Evolutionary conservation across 2,329 filamentous ascomycete species (phyloP), one percentile per base, ranked within the genome.

Genomic region (Colletotrichum tropicale): DNA sequence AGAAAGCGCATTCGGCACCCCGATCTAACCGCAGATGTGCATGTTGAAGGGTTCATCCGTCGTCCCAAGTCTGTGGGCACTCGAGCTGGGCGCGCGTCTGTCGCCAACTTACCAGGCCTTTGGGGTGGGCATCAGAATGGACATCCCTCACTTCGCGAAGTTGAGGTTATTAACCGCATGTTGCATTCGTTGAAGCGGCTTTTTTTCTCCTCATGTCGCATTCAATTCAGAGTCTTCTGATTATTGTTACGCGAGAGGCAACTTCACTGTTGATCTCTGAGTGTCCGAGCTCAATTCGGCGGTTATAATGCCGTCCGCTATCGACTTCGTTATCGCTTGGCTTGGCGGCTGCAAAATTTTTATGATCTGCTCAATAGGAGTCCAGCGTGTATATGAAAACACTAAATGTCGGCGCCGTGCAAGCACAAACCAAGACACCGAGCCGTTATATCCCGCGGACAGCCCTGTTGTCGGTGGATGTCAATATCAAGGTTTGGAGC

Each of bases 31-130:
- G 52, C 60, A 48, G 8, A 24, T 56, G 48, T 64, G 65, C 34
- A 38, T 21, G 16, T 62, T 62, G 28, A n/a, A 32, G n/a, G n/a
- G 38, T 24, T 65, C n/a, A 62, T 15, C 26, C 38, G 26, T 72
- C 58, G 28, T 76, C 70, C 64, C 38, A 69, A 60, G 56, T 68
- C 16, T 16, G 34, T 65, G 70, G 58, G 43, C 43, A 52, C 43
- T 48, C 18, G 43, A 24, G 43, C 43, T 21, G 43, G 43, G 43
- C 68, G 61, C 74, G 74, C 74, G 74, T 68, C 64, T 75, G 43
- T 73, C 73, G 73, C 70, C 64, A 65, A 75, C 43, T 61, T 72
- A 71, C 48, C 67, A 71, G 48, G 34, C 72, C 56, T 32, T 58
- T 38, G 69, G 73, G n/a, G 38, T 69, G 21, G 34, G 15, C 12